Evolutionary conservation across 352 stramenopile genomes (phyloP), one percentile per base, ranked within the genome.

Genomic region (Phytophthora podocarpi): DNA sequence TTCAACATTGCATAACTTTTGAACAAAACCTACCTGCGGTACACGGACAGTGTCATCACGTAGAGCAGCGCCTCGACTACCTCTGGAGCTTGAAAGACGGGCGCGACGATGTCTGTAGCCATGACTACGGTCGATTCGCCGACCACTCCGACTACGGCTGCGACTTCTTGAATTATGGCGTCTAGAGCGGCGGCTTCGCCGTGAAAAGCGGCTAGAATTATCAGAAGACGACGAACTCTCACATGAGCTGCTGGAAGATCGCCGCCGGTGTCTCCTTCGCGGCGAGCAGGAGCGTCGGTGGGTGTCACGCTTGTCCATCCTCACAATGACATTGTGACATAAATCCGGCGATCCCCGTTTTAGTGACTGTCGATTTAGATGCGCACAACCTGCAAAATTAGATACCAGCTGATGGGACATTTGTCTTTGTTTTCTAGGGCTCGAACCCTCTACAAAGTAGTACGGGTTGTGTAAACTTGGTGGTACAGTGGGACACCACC

Each of bases 341-440:
- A 47, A 40, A 24, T 26, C 26, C 27, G n/a, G 4, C 15, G 12
- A 15, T n/a, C 23, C 48, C 39, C 46, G 56, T 12, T 35, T 35
- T 46, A 59, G 39, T 65, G 57, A 37, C 39, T n/a, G n/a, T n/a
- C 15, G n/a, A 24, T 34, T 52, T 61, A 51, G 56, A 65, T 60
- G 49, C 39, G 26, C 47, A 4, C 9, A n/a, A 15, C 31, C 50
- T 66, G 18, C 18, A 42, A 5, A 43, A 65, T 5, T 3, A 3
- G 24, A 65, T 65, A 60, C 18, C 37, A 26, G 32, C 37, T 53
- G 39, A 42, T 49, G 18, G 6, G 40, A 32, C 32, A 48, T 49
- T 3, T 60, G 13, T 47, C 37, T 54, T 31, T 1, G 4, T 12
- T 47, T 28, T 49, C 31, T 54, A 66, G 40, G 4, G 0, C 18